A percentile compares a stretch with the other conserved stretches of the same genome.
Evolutionary conservation across 495 filamentous ascomycete genomes (phyloP).

Genomic region (Trichoderma erinaceum): DNA sequence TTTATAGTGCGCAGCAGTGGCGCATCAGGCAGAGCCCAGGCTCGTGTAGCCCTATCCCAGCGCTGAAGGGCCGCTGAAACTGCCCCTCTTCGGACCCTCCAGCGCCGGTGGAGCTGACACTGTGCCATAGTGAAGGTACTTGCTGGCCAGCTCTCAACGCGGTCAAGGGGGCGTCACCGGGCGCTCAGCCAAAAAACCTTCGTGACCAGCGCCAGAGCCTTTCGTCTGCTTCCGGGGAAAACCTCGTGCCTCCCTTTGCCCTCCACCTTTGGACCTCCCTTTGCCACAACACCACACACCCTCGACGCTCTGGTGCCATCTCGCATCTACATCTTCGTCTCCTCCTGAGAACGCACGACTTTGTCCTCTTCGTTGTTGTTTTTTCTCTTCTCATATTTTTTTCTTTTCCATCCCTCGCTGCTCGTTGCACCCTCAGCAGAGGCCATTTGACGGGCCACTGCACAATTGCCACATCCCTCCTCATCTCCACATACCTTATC

Average conservation of each 20-base stretch:
- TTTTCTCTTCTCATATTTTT: conserved; percentile 22
- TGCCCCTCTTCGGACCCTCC: background rate
- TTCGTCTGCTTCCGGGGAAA: conserved; percentile 11
- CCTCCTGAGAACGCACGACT: conserved; percentile 25
- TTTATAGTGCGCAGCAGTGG: background rate
- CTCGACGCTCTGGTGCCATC: conserved; percentile 16
- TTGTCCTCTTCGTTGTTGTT: conserved; percentile 25
- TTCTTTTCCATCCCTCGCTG: conserved; percentile 14
- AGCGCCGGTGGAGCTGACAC: background rate
- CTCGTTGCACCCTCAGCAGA: conserved; percentile 10
- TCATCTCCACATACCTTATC: conserved; percentile 16
- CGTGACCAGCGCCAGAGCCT: conserved; percentile 7
- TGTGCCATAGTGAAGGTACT: background rate
- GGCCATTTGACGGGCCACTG: conserved; percentile 15
- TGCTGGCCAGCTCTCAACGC: background rate
- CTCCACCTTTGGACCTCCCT: conserved; percentile 6
- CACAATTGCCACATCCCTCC: conserved; percentile 10
- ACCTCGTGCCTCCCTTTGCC: conserved; percentile 9
- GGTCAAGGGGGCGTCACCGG: conserved; percentile 13
- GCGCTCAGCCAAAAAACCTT: conserved; percentile 13
- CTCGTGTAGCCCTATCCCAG: conserved; percentile 8
- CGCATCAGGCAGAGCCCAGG: background rate
- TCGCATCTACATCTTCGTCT: conserved; percentile 21
- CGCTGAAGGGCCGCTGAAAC: background rate
- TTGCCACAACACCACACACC: conserved; percentile 25